Base-by-base conservation (phyloP, 1,139 yeast genomes). In the Chernovozyma aurita region DNA sequence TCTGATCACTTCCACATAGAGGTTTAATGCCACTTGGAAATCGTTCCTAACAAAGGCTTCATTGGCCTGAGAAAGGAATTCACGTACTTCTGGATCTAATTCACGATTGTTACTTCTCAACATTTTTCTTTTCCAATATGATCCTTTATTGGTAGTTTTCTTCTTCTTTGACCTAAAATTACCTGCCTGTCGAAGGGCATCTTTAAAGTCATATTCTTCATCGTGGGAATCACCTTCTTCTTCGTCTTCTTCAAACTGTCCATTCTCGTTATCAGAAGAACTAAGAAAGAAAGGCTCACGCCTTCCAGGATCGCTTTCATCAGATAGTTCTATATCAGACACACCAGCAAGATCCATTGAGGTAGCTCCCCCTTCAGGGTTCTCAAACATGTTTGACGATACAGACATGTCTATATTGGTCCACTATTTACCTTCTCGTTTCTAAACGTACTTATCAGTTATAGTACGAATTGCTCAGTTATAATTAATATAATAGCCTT, bases 31-130 rank as follows among this genome's bases (percentile, higher is more conserved):
- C 2, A 64, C 72, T 28, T 74, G 80, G 28, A 77, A 70, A 46
- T 86, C 82, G 34, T 73, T 73, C 8, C 73, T 55, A 1, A 83
- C 95, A 64, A 80, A 88, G 0, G 85, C 84, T 48, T 81, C 90
- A 50, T 86, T 85, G 2, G 95, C 96, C 46, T 70, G 69, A 4
- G 94, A 80, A 26, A 85, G 57, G 35, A 80, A 56, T 31, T 69
- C 66, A 35, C 81, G 69, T 1, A 85, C 83, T 52, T 84, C 94
- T 0, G 92, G 94, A 42, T 83, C 82, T 38, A 80, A 54, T 15
- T 77, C 77, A 35, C 71, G 59, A 33, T 63, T 62, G 24, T 67
- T 52, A 48, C 70, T 50, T 30, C 59, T 43, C 55, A 58, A 56
- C 55, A 60, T 54, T 55, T 68, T 55, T 3, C 64, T 49, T 33